Percentiles rank a stretch among this genome's conserved stretches.
Evolutionary conservation across 2,329 filamentous ascomycete species (phyloP).

Genomic region (Aspergillus ruber): DNA sequence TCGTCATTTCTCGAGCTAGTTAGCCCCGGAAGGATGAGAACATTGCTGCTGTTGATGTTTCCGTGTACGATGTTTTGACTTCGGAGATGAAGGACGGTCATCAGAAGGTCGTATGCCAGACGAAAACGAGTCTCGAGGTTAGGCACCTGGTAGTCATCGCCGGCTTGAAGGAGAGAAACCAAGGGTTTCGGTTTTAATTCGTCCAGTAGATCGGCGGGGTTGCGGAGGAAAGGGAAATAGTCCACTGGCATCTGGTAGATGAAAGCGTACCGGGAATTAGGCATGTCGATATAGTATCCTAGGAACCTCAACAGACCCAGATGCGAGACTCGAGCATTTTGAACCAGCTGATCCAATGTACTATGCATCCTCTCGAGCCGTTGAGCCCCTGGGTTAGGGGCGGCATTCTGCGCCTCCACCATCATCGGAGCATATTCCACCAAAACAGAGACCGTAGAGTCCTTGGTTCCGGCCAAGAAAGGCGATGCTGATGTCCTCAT

Average conservation of each 20-base stretch:
- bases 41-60: constrained; percentile 60
- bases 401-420: constrained; percentile 25
- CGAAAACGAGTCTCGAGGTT: constrained; percentile 58
- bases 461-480: constrained; percentile 24
- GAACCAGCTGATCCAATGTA: constrained; percentile 34
- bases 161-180: constrained; percentile 37
- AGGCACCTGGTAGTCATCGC: constrained; percentile 42
- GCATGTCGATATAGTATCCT: constrained; percentile 52
- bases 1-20: constrained; percentile 29
- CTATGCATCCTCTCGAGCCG: constrained; percentile 32
- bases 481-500: constrained; percentile 34
- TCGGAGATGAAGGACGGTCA: constrained; percentile 53
- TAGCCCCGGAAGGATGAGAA: constrained; percentile 49
- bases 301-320: constrained; percentile 39
- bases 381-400: constrained; percentile 19
- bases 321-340: constrained; percentile 37
- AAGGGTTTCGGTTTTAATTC: constrained; percentile 36
- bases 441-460: constrained; percentile 33
- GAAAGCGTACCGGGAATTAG: constrained; percentile 52
- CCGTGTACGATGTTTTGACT: constrained; percentile 53
- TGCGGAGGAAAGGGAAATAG: constrained; percentile 38
- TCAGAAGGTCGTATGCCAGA: constrained; percentile 53
- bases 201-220: constrained; percentile 32
- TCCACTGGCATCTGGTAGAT: constrained; percentile 54
- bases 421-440: constrained; percentile 39